Base-by-base conservation (phyloP, 148 eudicot genomes). In the Diospyros lotus region DNA sequence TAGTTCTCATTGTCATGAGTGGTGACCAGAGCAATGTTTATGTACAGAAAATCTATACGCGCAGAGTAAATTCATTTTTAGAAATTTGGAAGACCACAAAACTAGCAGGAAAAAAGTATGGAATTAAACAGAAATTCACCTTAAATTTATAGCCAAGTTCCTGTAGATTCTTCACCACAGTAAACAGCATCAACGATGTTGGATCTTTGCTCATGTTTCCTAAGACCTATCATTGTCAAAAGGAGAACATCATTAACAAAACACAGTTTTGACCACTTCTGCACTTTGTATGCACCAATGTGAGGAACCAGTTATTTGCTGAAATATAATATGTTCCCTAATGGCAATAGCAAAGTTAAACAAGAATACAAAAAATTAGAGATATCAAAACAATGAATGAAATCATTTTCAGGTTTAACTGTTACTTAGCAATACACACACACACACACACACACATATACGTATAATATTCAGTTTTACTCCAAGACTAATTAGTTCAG, bases 201-300 rank as follows among this genome's bases (percentile, higher is more conserved):
- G 98, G 89, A 83, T 85, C 89, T 75, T 86, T 84, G 80, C 83
- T 87, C 91, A 87, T 76, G 84, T 84, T 90, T 60, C 94, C 98
- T 74, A 92, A 77, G 77, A 94, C 81, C 97, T 92, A 87, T 64
- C 85, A 38, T 64, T 42, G 73, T 41, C 55, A 80, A 77, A 44
- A 79, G 9, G 56, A 76, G 48, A 73, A 65, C 51, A 76, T 61
- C 54, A 53, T 39, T 73, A 52, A 68, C 38, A 10, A 58, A 17
- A 56, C 9, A 69, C 18, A 69, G 12, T 8, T 46, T 28, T 60
- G 12, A 69, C 4, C 48, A 69, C 60, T 61, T 41, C 58, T 50
- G 28, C 28, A 28, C 28, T 28, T 28, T 28, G 28, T 28, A 18
- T 39, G 68, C 62, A 69, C 68, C 18, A 56, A 56, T 28, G 10